These are phyloP conservation scores for Blastocystis sp. DNA, from an alignment of 352 stramenopile species.

Conservation along the genomic window DNA sequence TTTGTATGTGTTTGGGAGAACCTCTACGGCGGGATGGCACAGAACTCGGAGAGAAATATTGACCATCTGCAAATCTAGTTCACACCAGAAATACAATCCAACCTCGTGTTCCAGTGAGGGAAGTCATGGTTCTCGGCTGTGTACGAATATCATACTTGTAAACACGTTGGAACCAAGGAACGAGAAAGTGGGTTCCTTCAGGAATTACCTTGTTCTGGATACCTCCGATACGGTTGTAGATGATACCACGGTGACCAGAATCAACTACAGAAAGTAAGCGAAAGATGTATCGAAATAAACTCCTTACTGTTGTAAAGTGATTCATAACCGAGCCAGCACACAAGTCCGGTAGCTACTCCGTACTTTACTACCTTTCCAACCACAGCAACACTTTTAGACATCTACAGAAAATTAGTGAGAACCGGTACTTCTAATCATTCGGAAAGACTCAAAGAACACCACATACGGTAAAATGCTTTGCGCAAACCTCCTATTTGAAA, in stretches of 20 bases:
- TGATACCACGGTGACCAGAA: conserved; percentile 76
- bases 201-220: conserved; percentile 73
- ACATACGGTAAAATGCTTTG: not conserved
- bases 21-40: conserved; percentile 83
- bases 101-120: conserved; percentile 74
- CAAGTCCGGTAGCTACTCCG: conserved; percentile 68
- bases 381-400: not conserved
- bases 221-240: conserved; percentile 80
- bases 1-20: conserved; percentile 92
- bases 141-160: conserved; percentile 87
- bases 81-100: not conserved
- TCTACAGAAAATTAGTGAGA: not conserved
- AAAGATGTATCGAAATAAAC: not conserved
- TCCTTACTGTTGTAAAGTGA: conserved; percentile 73
- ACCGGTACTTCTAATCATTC: not conserved
- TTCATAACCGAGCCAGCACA: conserved; percentile 74
- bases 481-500: not conserved
- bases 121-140: conserved; percentile 83
- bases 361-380: conserved; percentile 68
- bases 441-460: not conserved
- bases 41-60: conserved; percentile 97
- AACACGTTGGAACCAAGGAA: conserved; percentile 93
- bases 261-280: conserved; percentile 64
- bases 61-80: conserved; percentile 97
- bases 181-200: conserved; percentile 89